Evolutionary conservation across 176 grass and related monocot species (phyloP).

Genomic region (Elaeis guineensis): DNA sequence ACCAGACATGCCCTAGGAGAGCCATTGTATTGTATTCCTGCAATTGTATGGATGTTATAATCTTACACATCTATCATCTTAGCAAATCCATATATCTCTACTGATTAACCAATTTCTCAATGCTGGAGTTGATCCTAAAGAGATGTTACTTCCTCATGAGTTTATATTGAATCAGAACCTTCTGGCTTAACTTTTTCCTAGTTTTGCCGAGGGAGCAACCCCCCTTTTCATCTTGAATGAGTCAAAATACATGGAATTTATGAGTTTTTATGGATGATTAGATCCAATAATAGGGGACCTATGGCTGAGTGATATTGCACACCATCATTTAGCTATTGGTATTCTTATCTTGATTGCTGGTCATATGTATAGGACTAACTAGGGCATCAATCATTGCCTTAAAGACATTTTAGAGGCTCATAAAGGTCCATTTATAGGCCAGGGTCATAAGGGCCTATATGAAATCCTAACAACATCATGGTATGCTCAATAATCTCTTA

Average conservation of each 20-base stretch:
- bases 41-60: no score
- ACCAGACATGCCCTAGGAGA: no score
- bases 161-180: slow-evolving; percentile 8
- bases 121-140: neutral
- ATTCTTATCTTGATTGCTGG: neutral
- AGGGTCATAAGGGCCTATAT: no score
- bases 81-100: slow-evolving; percentile 5
- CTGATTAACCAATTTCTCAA: slow-evolving; percentile 7
- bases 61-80: no score
- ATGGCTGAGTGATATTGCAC: neutral
- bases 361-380: slow-evolving; percentile 10
- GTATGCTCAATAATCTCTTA: no score
- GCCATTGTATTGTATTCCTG: no score
- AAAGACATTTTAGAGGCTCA: neutral
- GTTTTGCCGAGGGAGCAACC: neutral
- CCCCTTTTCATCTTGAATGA: neutral
- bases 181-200: neutral
- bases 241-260: neutral
- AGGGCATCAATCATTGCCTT: neutral
- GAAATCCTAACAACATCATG: no score
- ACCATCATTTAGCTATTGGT: slow-evolving; percentile 7
- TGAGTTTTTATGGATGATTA: neutral
- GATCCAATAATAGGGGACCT: neutral
- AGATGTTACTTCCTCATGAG: slow-evolving; percentile 9
- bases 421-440: no score